phyloP scores from a whole-genome alignment of 768 basidiomycete genomes.

The Baorangia bicolor region DNA sequence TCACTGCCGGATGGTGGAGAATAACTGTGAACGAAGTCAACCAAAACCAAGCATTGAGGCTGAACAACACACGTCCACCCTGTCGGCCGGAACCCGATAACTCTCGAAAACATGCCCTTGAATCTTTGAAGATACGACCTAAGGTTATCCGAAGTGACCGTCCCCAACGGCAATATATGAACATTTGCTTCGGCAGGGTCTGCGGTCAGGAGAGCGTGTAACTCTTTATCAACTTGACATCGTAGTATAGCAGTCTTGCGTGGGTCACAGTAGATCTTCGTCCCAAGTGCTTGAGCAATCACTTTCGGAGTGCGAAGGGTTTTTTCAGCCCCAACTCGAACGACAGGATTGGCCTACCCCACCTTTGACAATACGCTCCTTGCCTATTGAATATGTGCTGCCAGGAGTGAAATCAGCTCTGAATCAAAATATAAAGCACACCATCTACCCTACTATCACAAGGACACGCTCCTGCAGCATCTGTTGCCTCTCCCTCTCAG shows the following conservation, averaged over 20 bases:
- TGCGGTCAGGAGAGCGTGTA: conserved; percentile 72
- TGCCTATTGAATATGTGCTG: conserved; percentile 96
- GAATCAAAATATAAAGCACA: not conserved
- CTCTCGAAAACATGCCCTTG: conserved; percentile 65
- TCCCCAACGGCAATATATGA: conserved; percentile 79
- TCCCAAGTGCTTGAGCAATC: conserved; percentile 75
- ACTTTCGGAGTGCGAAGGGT: conserved; percentile 46
- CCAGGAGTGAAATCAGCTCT: conserved; percentile 37
- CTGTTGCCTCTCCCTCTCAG: conserved; percentile 34
- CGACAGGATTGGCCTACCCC: not conserved
- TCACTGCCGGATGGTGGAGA: conserved; percentile 64
- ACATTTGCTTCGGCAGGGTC: conserved; percentile 78
- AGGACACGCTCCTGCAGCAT: conserved; percentile 43
- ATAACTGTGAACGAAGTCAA: conserved; percentile 45
- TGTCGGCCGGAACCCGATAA: conserved; percentile 87
- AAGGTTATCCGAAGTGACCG: conserved; percentile 75
- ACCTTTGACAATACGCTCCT: conserved; percentile 98
- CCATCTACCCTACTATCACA: conserved; percentile 69
- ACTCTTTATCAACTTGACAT: conserved; percentile 81
- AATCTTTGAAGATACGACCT: conserved; percentile 74
- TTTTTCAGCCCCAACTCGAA: not conserved
- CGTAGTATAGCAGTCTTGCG: conserved; percentile 80
- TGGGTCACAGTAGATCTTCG: conserved; percentile 87
- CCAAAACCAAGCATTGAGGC: not conserved
- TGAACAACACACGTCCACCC: conserved; percentile 82